phyloP scores from a whole-genome alignment of 352 stramenopile species.

The Thraustotheca clavata region DNA sequence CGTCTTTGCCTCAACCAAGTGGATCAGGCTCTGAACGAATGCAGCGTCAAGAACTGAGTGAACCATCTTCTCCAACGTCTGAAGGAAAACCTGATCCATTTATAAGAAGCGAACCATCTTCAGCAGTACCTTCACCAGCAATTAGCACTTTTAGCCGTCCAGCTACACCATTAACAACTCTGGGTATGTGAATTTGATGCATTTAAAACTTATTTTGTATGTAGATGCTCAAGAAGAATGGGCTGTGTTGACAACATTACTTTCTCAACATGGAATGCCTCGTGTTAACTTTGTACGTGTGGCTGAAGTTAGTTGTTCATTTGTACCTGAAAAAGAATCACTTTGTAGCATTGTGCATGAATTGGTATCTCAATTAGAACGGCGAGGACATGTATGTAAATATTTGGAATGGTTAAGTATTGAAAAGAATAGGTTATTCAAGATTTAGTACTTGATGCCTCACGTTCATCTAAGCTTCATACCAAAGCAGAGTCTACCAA shows the following conservation, averaged over 20 bases:
- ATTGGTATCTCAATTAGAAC: background rate
- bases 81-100: too few species aligned
- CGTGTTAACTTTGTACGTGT: slow-evolving; percentile 2
- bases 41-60: background rate
- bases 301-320: background rate
- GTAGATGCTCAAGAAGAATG: background rate
- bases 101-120: background rate
- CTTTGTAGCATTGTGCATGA: slow-evolving; percentile 4
- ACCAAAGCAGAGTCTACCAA: slow-evolving; percentile 39
- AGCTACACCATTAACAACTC: too few species aligned
- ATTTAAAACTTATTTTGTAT: slow-evolving; percentile 1
- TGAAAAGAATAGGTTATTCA: slow-evolving; percentile 47
- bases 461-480: slow-evolving; percentile 44
- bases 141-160: too few species aligned
- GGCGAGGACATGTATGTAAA: background rate
- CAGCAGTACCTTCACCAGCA: background rate
- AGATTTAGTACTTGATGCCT: slow-evolving; percentile 61
- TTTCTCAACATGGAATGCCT: background rate
- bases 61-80: too few species aligned
- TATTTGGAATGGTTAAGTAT: background rate
- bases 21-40: background rate
- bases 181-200: background rate
- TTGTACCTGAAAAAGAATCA: background rate
- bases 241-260: background rate
- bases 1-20: background rate